phyloP scores from a whole-genome alignment of 2,329 filamentous ascomycete genomes.

The Berkeleyomyces basicola region DNA sequence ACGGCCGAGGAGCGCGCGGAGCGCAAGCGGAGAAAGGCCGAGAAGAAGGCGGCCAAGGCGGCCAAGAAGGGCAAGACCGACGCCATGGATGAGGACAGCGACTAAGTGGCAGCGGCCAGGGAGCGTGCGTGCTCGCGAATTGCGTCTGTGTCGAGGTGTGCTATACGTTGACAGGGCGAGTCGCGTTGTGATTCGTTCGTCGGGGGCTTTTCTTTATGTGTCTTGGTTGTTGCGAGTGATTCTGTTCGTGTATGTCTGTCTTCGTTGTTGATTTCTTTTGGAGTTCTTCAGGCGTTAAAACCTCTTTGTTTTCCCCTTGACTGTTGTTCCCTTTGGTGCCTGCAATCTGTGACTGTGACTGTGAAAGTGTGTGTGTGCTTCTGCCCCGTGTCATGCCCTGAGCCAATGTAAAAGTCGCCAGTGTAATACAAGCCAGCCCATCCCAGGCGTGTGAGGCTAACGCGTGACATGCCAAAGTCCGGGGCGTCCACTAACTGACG shows the following conservation, averaged over 20 bases:
- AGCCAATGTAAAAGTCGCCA: too few relatives aligned
- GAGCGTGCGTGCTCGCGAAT: not conserved
- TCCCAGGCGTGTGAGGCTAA: not conserved
- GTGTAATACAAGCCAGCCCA: too few relatives aligned
- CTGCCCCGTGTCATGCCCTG: too few relatives aligned
- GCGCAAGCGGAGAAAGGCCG: conserved; percentile 42
- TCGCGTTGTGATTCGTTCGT: not conserved
- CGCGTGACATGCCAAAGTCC: not conserved
- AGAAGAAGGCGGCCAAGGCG: conserved; percentile 42
- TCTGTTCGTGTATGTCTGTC: conserved; percentile 1
- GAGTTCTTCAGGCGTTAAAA: conserved; percentile 1
- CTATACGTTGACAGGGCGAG: not conserved
- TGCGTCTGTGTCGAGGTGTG: not conserved
- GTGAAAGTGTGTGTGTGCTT: not conserved
- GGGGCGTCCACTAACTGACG: not conserved
- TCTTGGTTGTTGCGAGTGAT: not conserved
- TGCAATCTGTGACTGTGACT: not conserved
- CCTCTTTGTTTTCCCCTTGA: conserved; percentile 3
- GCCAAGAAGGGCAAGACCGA: conserved; percentile 35
- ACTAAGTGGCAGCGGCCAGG: conserved; percentile 21
- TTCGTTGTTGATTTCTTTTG: conserved; percentile 2
- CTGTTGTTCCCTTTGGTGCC: not conserved
- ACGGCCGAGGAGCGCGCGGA: conserved; percentile 50
- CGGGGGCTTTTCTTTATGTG: not conserved
- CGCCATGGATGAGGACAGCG: conserved; percentile 36